Percentiles rank a stretch among this genome's conserved stretches.
phyloP scores from a whole-genome alignment of 2,329 filamentous ascomycete species.

The Didymella pomorum region DNA sequence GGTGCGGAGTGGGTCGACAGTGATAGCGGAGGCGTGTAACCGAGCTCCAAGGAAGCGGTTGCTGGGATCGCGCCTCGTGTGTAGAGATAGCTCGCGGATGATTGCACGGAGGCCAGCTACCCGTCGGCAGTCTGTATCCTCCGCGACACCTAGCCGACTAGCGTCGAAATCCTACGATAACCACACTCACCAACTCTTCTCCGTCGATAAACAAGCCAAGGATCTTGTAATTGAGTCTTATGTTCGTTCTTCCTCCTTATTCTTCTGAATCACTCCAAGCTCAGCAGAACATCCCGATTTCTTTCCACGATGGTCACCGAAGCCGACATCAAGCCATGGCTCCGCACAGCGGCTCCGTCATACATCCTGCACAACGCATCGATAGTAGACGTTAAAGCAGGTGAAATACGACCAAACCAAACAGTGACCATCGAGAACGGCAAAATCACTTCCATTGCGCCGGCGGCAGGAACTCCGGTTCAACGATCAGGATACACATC shows the following conservation, averaged over 20 bases:
- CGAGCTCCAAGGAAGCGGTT: not conserved
- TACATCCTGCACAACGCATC: constrained; percentile 14
- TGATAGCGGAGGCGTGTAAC: not conserved
- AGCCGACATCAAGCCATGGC: constrained; percentile 15
- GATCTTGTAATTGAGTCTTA: not conserved
- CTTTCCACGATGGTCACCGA: constrained; percentile 6
- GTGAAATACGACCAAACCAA: not conserved
- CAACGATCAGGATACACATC: not conserved
- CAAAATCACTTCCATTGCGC: not conserved
- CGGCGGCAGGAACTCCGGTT: not conserved
- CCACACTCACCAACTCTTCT: not conserved
- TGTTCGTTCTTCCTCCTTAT: not conserved
- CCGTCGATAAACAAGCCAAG: not conserved
- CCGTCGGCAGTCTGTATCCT: constrained; percentile 9
- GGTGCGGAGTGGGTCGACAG: not conserved
- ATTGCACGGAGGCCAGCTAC: constrained; percentile 3
- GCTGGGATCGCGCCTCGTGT: not conserved
- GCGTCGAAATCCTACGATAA: not conserved
- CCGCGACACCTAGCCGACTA: constrained; percentile 7
- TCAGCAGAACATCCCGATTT: not conserved
- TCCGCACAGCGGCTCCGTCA: constrained; percentile 4
- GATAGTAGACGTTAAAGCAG: constrained; percentile 2
- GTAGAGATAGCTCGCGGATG: not conserved
- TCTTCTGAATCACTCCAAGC: not conserved
- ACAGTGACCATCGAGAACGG: constrained; percentile 6